phyloP scores from a whole-genome alignment of 371 early-diverging fungal genomes.

The Rhizopus arrhizus region DNA sequence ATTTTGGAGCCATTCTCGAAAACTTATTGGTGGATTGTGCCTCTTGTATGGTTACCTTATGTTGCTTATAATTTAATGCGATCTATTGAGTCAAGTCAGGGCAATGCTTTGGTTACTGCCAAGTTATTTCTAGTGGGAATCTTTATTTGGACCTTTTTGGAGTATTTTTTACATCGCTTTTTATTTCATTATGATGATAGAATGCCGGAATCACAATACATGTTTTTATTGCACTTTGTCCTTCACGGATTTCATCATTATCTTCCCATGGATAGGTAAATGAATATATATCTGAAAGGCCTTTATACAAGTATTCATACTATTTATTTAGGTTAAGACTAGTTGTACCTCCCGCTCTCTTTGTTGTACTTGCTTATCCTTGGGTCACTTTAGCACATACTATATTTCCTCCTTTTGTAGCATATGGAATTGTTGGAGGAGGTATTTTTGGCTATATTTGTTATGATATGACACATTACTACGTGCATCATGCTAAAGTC shows the following conservation, averaged over 20 bases:
- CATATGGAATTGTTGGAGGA: slow-evolving; percentile 70
- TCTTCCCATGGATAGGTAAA: slow-evolving; percentile 91
- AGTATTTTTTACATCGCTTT: slow-evolving; percentile 90
- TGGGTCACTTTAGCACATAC: slow-evolving; percentile 51
- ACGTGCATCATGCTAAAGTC: slow-evolving; percentile 86
- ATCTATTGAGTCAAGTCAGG: slow-evolving; percentile 27
- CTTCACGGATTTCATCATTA: slow-evolving; percentile 96
- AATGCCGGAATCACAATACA: slow-evolving; percentile 81
- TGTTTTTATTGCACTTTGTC: slow-evolving; percentile 81
- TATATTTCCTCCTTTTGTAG: slow-evolving; percentile 56
- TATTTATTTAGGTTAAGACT: slow-evolving; percentile 65
- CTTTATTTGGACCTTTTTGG: slow-evolving; percentile 78
- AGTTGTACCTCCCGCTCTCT: slow-evolving; percentile 91
- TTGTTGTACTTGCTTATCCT: slow-evolving; percentile 62
- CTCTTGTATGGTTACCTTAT: slow-evolving; percentile 85
- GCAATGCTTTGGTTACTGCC: slow-evolving; percentile 34
- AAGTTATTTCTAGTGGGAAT: slow-evolving; percentile 66
- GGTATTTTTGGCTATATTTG: slow-evolving; percentile 79
- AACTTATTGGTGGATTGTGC: slow-evolving; percentile 94
- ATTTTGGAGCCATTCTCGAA: slow-evolving; percentile 79
- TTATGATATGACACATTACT: slow-evolving; percentile 91
- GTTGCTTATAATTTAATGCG: slow-evolving; percentile 36
- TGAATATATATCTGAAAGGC: background rate
- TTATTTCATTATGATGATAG: slow-evolving; percentile 89
- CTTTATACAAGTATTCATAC: background rate